Conservation (phyloP, 179 eudicot genomes). For the Corrigiola litoralis region DNA sequence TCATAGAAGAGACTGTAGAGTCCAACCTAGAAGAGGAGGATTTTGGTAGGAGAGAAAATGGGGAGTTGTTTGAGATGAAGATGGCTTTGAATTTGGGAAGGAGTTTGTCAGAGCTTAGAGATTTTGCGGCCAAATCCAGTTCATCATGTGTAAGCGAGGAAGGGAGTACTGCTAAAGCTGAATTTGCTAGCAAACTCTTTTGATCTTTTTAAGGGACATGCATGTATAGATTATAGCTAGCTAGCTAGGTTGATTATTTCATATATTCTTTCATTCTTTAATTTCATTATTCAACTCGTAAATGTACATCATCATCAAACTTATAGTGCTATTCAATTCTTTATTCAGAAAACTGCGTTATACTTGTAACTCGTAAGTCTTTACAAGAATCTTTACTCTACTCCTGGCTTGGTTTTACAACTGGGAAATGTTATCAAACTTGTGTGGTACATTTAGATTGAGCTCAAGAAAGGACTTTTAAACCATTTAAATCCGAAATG, state of each 20-base stretch:
- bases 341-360: too few species aligned
- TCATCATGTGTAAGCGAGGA: slow-evolving; percentile 6
- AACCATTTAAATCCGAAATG: too few species aligned
- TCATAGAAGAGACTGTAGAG: slow-evolving; percentile 42
- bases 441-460: too few species aligned
- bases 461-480: too few species aligned
- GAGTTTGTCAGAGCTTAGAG: slow-evolving; percentile 51
- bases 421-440: too few species aligned
- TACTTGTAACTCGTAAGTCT: too few species aligned
- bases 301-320: too few species aligned
- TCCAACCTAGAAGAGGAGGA: slow-evolving; percentile 33
- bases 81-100: slow-evolving; percentile 62
- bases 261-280: background rate
- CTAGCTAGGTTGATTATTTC: background rate
- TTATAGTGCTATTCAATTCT: too few species aligned
- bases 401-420: too few species aligned
- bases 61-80: slow-evolving; percentile 56
- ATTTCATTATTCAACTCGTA: background rate
- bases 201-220: background rate
- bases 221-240: background rate
- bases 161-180: slow-evolving; percentile 12
- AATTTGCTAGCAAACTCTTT: slow-evolving; percentile 34
- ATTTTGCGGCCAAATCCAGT: slow-evolving; percentile 34
- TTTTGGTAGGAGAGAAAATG: slow-evolving; percentile 37
- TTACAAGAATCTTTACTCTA: too few species aligned